These are phyloP conservation scores for Penicillium coprophilum DNA, from an alignment of 495 filamentous ascomycete species.

Conservation along the genomic window DNA sequence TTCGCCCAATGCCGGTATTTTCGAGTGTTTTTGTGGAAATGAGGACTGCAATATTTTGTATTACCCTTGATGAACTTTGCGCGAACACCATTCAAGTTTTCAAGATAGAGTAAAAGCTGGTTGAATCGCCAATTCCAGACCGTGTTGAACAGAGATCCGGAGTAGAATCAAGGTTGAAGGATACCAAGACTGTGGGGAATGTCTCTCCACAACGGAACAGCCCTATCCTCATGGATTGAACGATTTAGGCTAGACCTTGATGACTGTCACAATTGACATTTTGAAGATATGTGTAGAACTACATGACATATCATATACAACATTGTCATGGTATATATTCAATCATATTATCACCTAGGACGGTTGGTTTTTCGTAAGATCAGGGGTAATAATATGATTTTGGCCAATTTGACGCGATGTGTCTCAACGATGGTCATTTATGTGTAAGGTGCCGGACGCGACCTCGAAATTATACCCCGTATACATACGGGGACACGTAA, in stretches of 20 bases:
- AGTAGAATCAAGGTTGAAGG: background rate
- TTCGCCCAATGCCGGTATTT: background rate
- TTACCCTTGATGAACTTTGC: background rate
- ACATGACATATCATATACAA: no score
- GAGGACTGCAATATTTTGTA: background rate
- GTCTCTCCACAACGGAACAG: conserved; percentile 2
- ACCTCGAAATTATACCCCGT: background rate
- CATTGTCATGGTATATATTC: no score
- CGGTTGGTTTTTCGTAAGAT: background rate
- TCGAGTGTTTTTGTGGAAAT: no score
- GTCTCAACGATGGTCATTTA: background rate
- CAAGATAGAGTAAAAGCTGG: background rate
- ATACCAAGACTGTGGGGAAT: conserved; percentile 3
- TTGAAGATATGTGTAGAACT: no score
- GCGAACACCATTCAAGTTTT: background rate
- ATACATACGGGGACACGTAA: background rate
- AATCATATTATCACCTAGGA: no score
- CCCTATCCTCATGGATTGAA: conserved; percentile 1
- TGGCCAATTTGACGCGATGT: background rate
- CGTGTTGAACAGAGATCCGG: no score
- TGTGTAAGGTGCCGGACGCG: background rate
- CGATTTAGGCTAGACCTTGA: background rate
- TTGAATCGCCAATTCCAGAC: background rate
- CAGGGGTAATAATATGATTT: background rate
- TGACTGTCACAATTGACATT: background rate